Evolutionary conservation across 331 rosid genomes (phyloP).

Genomic region (Quercus tomentella): DNA sequence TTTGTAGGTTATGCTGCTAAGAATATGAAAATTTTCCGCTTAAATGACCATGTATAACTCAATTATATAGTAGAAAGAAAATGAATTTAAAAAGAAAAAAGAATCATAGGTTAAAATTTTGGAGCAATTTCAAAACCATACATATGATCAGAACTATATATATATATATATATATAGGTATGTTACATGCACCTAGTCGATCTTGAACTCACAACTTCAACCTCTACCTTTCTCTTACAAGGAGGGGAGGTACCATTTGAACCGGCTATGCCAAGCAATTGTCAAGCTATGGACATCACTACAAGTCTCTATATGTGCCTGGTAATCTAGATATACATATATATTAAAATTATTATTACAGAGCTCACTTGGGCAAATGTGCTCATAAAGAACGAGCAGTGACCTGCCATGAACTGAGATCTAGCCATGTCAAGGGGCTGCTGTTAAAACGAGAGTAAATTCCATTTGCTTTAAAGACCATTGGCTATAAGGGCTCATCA

Average conservation of each 20-base stretch:
- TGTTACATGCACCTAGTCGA: too few species aligned
- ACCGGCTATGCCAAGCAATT: neutral
- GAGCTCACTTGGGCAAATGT: neutral
- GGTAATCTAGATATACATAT: neutral
- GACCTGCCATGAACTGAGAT: neutral
- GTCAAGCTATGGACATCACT: neutral
- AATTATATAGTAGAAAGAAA: neutral
- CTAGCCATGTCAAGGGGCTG: neutral
- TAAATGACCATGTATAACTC: neutral
- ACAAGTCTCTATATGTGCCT: neutral
- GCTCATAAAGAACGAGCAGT: neutral
- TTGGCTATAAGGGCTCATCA: neutral
- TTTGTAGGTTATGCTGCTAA: slow-evolving; percentile 6
- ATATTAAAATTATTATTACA: neutral
- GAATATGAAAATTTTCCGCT: neutral
- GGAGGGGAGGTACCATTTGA: neutral
- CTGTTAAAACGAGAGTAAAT: neutral
- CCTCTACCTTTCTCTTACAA: too few species aligned
- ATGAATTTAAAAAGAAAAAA: neutral
- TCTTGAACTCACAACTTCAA: too few species aligned
- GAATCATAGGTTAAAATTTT: neutral
- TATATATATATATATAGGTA: too few species aligned
- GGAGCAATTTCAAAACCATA: neutral
- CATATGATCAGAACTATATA: neutral
- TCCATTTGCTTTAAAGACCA: neutral